Evolutionary conservation across 129 eudicot species (phyloP).

Genomic region (Chrysanthemum lavandulifolium): DNA sequence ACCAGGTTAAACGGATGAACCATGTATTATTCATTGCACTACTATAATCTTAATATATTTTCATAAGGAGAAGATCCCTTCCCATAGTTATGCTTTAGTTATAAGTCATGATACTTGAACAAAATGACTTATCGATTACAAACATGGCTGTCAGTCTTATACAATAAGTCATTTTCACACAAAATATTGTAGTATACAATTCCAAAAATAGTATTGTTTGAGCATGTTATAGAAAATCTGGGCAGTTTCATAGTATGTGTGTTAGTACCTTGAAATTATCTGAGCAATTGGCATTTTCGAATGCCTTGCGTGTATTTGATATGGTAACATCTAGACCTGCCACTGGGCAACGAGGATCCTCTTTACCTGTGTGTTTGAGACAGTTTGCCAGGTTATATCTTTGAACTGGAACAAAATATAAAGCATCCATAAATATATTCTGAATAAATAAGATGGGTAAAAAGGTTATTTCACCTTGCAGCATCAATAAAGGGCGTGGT

Average conservation of each 20-base stretch:
- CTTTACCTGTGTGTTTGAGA: slow-evolving; percentile 45
- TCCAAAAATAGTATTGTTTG: too few species aligned
- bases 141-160: background rate
- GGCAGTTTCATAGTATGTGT: background rate
- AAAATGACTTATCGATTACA: background rate
- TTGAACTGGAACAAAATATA: background rate
- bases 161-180: background rate
- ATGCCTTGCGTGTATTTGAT: slow-evolving; percentile 41
- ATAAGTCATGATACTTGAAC: background rate
- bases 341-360: slow-evolving; percentile 83
- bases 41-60: too few species aligned
- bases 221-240: too few species aligned
- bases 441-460: slow-evolving; percentile 2
- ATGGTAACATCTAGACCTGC: slow-evolving; percentile 65
- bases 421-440: background rate
- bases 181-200: background rate
- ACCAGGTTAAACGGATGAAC: background rate
- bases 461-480: slow-evolving; percentile 59
- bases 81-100: background rate
- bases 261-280: slow-evolving; percentile 59
- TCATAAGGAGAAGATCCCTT: too few species aligned
- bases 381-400: slow-evolving; percentile 8
- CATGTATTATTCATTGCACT: background rate
- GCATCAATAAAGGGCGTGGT: slow-evolving; percentile 79
- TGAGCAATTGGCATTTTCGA: slow-evolving; percentile 39